phyloP scores from a whole-genome alignment of 179 eudicot species.

The Vitellaria paradoxa region DNA sequence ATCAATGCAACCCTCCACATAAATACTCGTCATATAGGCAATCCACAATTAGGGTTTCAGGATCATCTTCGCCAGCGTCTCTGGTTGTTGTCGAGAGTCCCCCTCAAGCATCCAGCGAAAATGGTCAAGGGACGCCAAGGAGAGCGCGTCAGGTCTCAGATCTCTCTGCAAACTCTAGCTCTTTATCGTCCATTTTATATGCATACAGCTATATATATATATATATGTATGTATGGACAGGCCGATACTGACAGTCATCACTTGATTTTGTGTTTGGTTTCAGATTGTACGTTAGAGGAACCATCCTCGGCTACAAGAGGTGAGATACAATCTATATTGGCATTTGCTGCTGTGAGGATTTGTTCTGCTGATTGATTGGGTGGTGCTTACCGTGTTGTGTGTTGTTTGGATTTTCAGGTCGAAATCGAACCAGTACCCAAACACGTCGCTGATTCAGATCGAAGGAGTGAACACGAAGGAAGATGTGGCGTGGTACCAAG shows the following conservation, averaged over 20 bases:
- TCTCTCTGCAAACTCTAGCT: neutral
- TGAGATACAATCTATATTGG: neutral
- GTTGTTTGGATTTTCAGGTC: constrained; percentile 21
- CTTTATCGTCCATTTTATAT: neutral
- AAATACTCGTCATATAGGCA: neutral
- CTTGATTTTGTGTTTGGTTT: neutral
- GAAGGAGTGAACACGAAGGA: constrained; percentile 75
- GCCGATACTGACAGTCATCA: neutral
- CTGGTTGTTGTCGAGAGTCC: neutral
- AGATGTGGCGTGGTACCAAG: constrained; percentile 66
- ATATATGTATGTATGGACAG: neutral
- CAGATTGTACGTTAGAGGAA: constrained; percentile 37
- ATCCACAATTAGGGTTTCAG: neutral
- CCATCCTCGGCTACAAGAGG: constrained; percentile 43
- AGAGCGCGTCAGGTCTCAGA: constrained; percentile 47
- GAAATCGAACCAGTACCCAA: constrained; percentile 51
- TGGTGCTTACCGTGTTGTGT: neutral
- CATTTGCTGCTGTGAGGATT: neutral
- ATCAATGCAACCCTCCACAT: neutral
- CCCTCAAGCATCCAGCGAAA: constrained; percentile 7
- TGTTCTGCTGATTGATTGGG: neutral
- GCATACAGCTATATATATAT: neutral
- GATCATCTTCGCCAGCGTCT: neutral
- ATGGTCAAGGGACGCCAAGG: constrained; percentile 49
- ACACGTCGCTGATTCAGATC: constrained; percentile 57